A percentile compares a stretch with the other conserved stretches of the same genome.
Evolutionary conservation across 768 basidiomycete species (phyloP).

Genomic region (Amanita rimosa): DNA sequence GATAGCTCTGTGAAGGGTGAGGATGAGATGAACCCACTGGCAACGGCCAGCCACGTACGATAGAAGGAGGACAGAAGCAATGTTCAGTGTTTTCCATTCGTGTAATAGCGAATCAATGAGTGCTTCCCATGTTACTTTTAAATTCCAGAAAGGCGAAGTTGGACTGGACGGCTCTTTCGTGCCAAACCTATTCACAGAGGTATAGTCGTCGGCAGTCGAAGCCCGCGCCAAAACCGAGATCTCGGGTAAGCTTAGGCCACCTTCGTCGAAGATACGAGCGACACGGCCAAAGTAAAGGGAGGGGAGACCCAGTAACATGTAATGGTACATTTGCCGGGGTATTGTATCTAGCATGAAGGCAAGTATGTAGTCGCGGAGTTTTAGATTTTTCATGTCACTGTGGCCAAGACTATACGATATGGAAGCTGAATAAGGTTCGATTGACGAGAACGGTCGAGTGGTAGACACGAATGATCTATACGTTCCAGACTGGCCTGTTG

Average conservation of each 20-base stretch:
- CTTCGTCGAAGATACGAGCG: conserved; percentile 50
- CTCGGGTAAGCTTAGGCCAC: conserved; percentile 47
- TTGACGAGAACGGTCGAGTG: neutral
- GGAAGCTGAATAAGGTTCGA: neutral
- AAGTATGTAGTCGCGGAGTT: conserved; percentile 3
- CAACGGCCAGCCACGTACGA: conserved; percentile 12
- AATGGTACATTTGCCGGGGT: conserved; percentile 21
- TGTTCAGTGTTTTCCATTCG: conserved; percentile 26
- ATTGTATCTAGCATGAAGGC: conserved; percentile 17
- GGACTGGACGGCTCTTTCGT: conserved; percentile 3
- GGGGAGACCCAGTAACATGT: conserved; percentile 43
- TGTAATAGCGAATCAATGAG: conserved; percentile 19
- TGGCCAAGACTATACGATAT: conserved; percentile 1
- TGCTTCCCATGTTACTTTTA: conserved; percentile 18
- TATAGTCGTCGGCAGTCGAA: neutral
- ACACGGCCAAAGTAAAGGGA: conserved; percentile 59
- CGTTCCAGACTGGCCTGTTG: neutral
- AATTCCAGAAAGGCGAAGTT: conserved; percentile 11
- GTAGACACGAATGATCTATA: neutral
- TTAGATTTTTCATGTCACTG: neutral
- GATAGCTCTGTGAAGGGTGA: conserved; percentile 16
- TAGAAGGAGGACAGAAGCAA: conserved; percentile 21
- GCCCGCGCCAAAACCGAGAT: conserved; percentile 27
- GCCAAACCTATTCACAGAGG: neutral
- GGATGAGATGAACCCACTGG: neutral